Conservation (phyloP, 1,139 yeast genomes). For the Geotrichum bryndzae region DNA sequence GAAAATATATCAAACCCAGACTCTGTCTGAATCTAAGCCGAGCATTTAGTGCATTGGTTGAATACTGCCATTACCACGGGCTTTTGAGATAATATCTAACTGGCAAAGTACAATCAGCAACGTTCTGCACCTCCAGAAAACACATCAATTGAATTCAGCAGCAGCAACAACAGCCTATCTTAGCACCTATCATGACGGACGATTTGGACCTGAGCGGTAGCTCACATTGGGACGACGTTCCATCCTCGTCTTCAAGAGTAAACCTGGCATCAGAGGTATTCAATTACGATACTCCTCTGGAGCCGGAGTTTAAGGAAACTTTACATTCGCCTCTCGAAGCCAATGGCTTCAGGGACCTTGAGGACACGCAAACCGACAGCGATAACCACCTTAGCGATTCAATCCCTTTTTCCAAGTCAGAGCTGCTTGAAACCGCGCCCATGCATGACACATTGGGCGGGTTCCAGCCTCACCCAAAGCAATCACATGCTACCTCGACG, state of each 20-base stretch:
- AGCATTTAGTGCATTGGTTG: not conserved
- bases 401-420: not conserved
- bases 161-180: not conserved
- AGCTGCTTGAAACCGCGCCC: not conserved
- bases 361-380: not conserved
- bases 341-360: not conserved
- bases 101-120: not conserved
- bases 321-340: not conserved
- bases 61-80: not conserved
- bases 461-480: not conserved
- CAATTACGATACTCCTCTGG: not conserved
- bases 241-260: constrained; percentile 8
- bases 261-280: constrained; percentile 3
- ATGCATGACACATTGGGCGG: not conserved
- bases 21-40: not conserved
- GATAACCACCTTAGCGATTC: not conserved
- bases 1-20: not conserved
- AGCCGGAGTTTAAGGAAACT: not conserved
- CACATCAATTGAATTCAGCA: not conserved
- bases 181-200: constrained; percentile 6
- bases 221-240: constrained; percentile 9
- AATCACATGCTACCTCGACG: not conserved
- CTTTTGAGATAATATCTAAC: not conserved
- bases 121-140: not conserved
- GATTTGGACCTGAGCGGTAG: constrained; percentile 11